A percentile compares a stretch with the other conserved stretches of the same genome.
Evolutionary conservation across 2,329 filamentous ascomycete genomes (phyloP).

Genomic region (Hymenoscyphus occultus): DNA sequence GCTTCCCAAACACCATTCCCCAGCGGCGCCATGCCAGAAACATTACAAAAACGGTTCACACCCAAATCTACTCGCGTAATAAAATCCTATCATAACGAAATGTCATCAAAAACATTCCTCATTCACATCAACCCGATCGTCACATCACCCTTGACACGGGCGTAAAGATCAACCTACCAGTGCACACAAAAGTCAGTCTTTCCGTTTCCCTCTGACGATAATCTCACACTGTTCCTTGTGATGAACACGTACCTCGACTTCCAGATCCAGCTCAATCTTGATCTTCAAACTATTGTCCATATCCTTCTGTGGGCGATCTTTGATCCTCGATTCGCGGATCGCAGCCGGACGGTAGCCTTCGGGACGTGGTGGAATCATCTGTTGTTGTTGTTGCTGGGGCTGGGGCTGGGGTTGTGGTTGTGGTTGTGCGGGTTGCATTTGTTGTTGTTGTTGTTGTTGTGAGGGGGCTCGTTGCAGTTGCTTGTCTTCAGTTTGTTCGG

Average conservation of each 20-base stretch:
- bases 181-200: neutral
- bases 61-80: neutral
- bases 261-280: conserved; percentile 40
- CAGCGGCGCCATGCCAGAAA: neutral
- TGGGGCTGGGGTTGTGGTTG: neutral
- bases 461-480: neutral
- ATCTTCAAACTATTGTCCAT: conserved; percentile 38
- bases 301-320: conserved; percentile 36
- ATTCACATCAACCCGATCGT: conserved; percentile 31
- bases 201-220: neutral
- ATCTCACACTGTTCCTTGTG: neutral
- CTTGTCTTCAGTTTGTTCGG: neutral
- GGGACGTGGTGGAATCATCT: conserved; percentile 16
- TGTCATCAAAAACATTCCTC: neutral
- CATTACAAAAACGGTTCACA: too few relatives aligned
- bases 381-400: conserved; percentile 1
- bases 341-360: conserved; percentile 21
- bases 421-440: neutral
- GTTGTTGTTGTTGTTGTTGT: conserved; percentile 7
- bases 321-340: conserved; percentile 37
- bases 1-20: neutral
- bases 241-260: conserved; percentile 32
- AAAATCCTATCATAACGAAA: neutral
- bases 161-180: conserved; percentile 29
- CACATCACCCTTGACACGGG: conserved; percentile 31